Base-by-base conservation (phyloP, 192 early-diverging fungal species). In the Entomortierella chlamydospora region DNA sequence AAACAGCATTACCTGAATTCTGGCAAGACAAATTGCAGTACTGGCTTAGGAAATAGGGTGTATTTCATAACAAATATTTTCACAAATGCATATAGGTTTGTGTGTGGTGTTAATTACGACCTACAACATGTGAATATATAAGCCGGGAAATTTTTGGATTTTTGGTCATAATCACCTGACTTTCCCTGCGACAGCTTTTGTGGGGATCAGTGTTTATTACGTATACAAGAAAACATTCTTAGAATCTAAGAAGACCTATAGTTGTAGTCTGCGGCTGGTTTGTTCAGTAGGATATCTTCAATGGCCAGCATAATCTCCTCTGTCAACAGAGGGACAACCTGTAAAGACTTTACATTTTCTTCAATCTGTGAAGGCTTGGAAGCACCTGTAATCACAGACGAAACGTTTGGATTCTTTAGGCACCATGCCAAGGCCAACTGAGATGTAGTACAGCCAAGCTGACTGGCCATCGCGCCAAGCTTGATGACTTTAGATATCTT, bases 321-420 rank as follows among this genome's bases (percentile, higher is more conserved):
- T 26, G 91, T 94, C 64, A 96, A 73, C 64, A 87, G 85, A 13
- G 82, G 81, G 17, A 88, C 71, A 8, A 91, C 64, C 56, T 69
- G 69, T 9, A 94, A 43, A 4, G 92, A 86, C 81, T 87, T 81
- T 22, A 94, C 47, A 83, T 96, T 93, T 82, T 95, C 93, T 34
- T 81, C 73, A 12, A 94, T 83, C 84, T 96, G 93, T 49, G 88
- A 79, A 1, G 89, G 87, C 53, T 81, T 81, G 30, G 87, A 87
- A 1, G 91, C 95, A 28, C 93, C 93, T 29, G 83, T 90, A 55
- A 91, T 90, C 4, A 91, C 89, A 1, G 87, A 83, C 2, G 82
- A 86, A 7, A 91, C 61, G 41, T 74, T 70, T 33, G 87, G 84
- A 67, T 93, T 94, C 73, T 86, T 90, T 55, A 93, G 51, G 66